These are phyloP conservation scores for Aspergillus quadricinctus DNA, from an alignment of 2,329 filamentous ascomycete species.

Conservation along the genomic window DNA sequence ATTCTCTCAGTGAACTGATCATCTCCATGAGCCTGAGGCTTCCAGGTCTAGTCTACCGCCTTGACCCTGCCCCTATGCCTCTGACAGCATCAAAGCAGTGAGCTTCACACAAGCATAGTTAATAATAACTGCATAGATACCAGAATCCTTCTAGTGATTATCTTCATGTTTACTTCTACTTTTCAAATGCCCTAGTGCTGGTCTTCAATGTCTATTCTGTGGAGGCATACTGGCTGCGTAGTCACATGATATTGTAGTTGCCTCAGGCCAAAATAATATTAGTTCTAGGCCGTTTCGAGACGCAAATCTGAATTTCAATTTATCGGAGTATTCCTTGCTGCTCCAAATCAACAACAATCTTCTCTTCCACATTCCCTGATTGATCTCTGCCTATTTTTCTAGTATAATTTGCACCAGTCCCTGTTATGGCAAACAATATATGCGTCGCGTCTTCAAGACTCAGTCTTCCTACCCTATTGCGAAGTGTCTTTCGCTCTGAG, in stretches of 20 bases:
- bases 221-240: not conserved
- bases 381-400: not conserved
- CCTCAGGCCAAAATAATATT: not conserved
- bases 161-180: not conserved
- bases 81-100: too few relatives aligned
- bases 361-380: not conserved
- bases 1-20: too few relatives aligned
- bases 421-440: not conserved
- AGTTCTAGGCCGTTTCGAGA: conserved; percentile 4
- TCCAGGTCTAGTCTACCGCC: not conserved
- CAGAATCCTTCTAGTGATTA: not conserved
- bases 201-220: not conserved
- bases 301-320: not conserved
- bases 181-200: not conserved
- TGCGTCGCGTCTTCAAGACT: conserved; percentile 23
- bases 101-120: not conserved
- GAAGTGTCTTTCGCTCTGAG: conserved; percentile 22
- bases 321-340: not conserved
- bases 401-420: not conserved
- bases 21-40: too few relatives aligned
- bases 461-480: conserved; percentile 22
- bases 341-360: not conserved
- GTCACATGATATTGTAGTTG: conserved; percentile 1
- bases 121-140: not conserved
- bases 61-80: too few relatives aligned